Evolutionary conservation across 768 basidiomycete species (phyloP).

Genomic region (Tylopilus intermedius): DNA sequence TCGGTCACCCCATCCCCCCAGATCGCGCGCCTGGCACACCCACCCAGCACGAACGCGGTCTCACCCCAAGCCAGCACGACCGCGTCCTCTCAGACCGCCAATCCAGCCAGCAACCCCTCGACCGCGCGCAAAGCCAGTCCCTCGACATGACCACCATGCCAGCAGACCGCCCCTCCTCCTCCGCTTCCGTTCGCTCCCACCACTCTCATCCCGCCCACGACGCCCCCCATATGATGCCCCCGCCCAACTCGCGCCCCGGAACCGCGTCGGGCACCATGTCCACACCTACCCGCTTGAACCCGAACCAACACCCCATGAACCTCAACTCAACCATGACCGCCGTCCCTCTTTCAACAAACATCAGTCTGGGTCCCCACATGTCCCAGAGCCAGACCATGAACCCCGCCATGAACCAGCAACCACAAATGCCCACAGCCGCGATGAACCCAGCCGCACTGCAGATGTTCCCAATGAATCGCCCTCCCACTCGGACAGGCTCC

Average conservation of each 20-base stretch:
- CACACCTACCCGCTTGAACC: constrained; percentile 23
- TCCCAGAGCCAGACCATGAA: constrained; percentile 1
- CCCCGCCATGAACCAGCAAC: constrained; percentile 15
- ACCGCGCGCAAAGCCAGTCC: constrained; percentile 21
- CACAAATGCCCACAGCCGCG: constrained; percentile 15
- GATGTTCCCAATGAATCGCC: constrained; percentile 25
- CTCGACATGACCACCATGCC: constrained; percentile 16
- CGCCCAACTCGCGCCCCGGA: constrained; percentile 23
- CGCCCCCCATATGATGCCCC: constrained; percentile 20
- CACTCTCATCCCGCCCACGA: constrained; percentile 24
- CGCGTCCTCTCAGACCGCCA: constrained; percentile 19
- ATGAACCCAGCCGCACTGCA: constrained; percentile 16
- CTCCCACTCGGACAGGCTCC: constrained; percentile 29
- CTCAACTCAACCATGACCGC: constrained; percentile 18
- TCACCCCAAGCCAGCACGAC: constrained; percentile 19
- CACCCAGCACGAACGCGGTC: constrained; percentile 21
- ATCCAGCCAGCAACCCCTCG: constrained; percentile 19
- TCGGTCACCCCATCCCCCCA: constrained; percentile 8
- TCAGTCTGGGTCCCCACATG: constrained; percentile 15
- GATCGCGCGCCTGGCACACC: constrained; percentile 20
- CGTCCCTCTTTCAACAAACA: constrained; percentile 4
- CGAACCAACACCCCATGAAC: constrained; percentile 19
- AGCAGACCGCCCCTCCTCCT: constrained; percentile 25
- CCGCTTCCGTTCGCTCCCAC: constrained; percentile 26
- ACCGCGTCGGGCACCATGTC: constrained; percentile 19